Evolutionary conservation across 495 filamentous ascomycete genomes (phyloP).

Genomic region (Daldinia vernicosa): DNA sequence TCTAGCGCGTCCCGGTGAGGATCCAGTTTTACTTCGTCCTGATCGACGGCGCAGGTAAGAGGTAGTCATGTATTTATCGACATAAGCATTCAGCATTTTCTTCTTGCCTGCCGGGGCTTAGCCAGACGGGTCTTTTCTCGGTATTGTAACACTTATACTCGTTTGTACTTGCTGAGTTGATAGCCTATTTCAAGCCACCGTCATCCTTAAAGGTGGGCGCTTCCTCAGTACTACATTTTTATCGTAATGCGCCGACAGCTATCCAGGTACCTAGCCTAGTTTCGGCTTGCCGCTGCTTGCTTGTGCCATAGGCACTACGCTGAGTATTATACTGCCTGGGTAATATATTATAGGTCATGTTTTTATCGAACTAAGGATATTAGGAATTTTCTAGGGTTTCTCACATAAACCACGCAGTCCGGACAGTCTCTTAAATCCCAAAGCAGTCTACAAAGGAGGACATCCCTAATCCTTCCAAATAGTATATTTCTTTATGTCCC

Average conservation of each 20-base stretch:
- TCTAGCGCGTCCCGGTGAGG: conserved; percentile 30
- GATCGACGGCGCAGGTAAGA: conserved; percentile 33
- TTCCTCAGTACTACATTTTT: background rate
- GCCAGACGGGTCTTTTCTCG: background rate
- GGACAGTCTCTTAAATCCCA: background rate
- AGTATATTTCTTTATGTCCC: background rate
- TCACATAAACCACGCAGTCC: background rate
- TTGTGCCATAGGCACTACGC: background rate
- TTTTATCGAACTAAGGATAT: background rate
- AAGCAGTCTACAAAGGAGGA: background rate
- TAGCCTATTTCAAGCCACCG: background rate
- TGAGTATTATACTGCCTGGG: background rate
- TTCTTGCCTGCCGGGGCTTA: conserved; percentile 41
- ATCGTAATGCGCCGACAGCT: background rate
- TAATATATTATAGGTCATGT: background rate
- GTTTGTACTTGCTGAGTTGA: background rate
- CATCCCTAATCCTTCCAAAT: background rate
- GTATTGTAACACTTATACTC: background rate
- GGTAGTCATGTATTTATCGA: conserved; percentile 41
- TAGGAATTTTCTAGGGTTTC: background rate
- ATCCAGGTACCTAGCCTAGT: background rate
- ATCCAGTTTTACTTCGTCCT: conserved; percentile 39
- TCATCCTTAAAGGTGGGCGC: background rate
- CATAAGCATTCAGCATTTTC: conserved; percentile 13
- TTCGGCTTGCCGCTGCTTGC: too few species aligned